A percentile compares a stretch with the other conserved stretches of the same genome.
These are phyloP conservation scores for Psilocybe cyanescens DNA, from an alignment of 768 basidiomycete genomes.

Conservation along the genomic window DNA sequence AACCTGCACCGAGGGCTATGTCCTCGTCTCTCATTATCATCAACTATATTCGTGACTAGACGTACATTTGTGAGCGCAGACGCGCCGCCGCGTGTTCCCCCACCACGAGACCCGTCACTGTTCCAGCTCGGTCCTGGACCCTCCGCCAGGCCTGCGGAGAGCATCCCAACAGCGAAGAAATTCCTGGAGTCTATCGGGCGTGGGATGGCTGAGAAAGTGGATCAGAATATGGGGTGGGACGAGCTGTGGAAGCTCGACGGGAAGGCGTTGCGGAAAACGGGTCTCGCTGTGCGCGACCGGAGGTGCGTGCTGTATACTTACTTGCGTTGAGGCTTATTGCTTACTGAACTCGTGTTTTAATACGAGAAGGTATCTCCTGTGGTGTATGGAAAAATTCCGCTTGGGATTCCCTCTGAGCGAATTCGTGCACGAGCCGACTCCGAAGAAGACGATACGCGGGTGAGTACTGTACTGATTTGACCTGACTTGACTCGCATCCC, in stretches of 20 bases:
- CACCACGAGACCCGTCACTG: conserved; percentile 28
- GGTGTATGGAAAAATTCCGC: conserved; percentile 85
- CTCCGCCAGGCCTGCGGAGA: conserved; percentile 14
- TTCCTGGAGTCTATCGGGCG: conserved; percentile 82
- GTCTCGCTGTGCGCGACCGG: conserved; percentile 69
- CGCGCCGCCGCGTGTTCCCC: conserved; percentile 15
- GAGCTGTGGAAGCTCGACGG: conserved; percentile 70
- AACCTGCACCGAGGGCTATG: conserved; percentile 18
- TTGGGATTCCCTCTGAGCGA: conserved; percentile 53
- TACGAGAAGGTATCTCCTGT: conserved; percentile 72
- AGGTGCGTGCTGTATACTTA: conserved; percentile 46
- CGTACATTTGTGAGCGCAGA: conserved; percentile 31
- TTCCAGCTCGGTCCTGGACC: conserved; percentile 14
- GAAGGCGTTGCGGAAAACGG: conserved; percentile 62
- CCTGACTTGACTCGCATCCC: background rate
- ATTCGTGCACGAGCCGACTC: conserved; percentile 66
- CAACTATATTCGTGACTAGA: conserved; percentile 28
- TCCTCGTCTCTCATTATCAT: conserved; percentile 23
- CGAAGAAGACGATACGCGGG: conserved; percentile 85
- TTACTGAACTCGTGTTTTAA: background rate
- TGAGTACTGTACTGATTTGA: conserved; percentile 37
- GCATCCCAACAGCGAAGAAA: conserved; percentile 50
- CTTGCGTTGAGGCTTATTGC: background rate
- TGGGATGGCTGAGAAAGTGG: conserved; percentile 63
- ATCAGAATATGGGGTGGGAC: conserved; percentile 64